Percentiles rank a stretch among this genome's conserved stretches.
Evolutionary conservation across 2,329 filamentous ascomycete genomes (phyloP).

Genomic region (Diaporthe batatas): DNA sequence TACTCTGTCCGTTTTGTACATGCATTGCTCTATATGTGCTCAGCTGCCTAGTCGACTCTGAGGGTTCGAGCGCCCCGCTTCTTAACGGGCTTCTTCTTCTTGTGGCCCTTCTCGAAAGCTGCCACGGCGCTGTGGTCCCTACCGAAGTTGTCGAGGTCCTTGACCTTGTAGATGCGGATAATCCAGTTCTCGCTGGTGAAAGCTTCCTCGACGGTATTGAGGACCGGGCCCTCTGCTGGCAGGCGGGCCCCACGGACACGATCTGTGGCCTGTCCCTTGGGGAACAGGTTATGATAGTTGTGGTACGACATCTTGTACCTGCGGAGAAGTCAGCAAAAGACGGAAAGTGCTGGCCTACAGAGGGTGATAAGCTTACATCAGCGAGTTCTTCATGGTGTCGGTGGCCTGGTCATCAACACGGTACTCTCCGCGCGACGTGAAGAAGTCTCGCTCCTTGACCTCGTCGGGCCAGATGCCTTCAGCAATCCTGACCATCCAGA

Average conservation of each 20-base stretch:
- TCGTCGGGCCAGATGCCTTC: slow-evolving; percentile 99
- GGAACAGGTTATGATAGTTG: slow-evolving; percentile 95
- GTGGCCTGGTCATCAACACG: slow-evolving; percentile 93
- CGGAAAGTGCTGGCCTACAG: background rate
- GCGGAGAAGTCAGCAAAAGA: slow-evolving; percentile 48
- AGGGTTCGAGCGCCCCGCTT: slow-evolving; percentile 79
- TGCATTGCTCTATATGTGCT: slow-evolving; percentile 16
- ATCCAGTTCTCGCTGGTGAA: slow-evolving; percentile 99
- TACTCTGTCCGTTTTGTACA: slow-evolving; percentile 40
- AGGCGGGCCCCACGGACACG: slow-evolving; percentile 86
- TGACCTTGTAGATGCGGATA: slow-evolving; percentile 99
- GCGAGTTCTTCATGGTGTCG: slow-evolving; percentile 97
- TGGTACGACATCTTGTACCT: slow-evolving; percentile 99
- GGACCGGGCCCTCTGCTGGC: slow-evolving; percentile 85
- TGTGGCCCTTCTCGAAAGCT: slow-evolving; percentile 82
- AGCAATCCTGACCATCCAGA: slow-evolving; percentile 99
- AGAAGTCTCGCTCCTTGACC: slow-evolving; percentile 96
- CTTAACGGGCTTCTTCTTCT: slow-evolving; percentile 84
- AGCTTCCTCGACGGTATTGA: slow-evolving; percentile 93
- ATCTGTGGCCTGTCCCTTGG: slow-evolving; percentile 88
- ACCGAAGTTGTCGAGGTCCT: slow-evolving; percentile 96
- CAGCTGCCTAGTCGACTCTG: slow-evolving; percentile 74
- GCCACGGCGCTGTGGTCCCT: slow-evolving; percentile 81
- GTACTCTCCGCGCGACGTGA: slow-evolving; percentile 94
- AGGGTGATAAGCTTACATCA: slow-evolving; percentile 79